phyloP scores from a whole-genome alignment of 495 filamentous ascomycete genomes.

The Xylaria flabelliformis region DNA sequence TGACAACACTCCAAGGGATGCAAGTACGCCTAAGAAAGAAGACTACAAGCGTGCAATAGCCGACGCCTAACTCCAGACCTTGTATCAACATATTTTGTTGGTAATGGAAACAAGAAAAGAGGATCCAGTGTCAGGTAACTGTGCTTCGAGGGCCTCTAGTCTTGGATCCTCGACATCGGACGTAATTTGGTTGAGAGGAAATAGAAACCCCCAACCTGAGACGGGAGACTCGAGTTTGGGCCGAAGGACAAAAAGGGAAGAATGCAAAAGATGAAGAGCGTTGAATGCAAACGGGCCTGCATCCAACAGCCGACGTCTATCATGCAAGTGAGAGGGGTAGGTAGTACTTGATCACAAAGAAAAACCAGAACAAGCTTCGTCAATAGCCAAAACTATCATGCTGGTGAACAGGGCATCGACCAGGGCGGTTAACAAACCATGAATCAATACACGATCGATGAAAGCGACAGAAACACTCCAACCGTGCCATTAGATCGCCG shows the following conservation, averaged over 20 bases:
- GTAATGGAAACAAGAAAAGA: background rate
- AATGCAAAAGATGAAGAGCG: background rate
- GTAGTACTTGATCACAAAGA: background rate
- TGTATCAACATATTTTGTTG: constrained; percentile 9
- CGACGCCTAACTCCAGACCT: constrained; percentile 15
- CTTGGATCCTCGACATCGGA: background rate
- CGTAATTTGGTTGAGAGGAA: background rate
- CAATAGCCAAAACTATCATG: constrained; percentile 58
- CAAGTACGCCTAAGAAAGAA: background rate
- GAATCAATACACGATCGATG: constrained; percentile 71
- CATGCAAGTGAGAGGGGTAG: constrained; percentile 2
- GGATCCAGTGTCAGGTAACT: background rate
- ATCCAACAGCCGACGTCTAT: background rate
- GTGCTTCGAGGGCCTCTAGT: background rate
- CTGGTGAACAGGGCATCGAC: constrained; percentile 62
- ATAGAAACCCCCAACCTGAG: background rate
- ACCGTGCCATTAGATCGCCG: constrained; percentile 78
- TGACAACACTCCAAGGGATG: constrained; percentile 1
- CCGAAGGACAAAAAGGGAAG: background rate
- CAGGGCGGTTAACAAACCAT: constrained; percentile 60
- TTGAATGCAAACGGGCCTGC: constrained; percentile 5
- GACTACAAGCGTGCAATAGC: background rate
- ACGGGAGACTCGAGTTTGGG: background rate
- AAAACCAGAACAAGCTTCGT: constrained; percentile 3
- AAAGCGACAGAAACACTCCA: constrained; percentile 95